Conservation (phyloP, 768 basidiomycete genomes). For the Pilatotrama ljubarskyi region DNA sequence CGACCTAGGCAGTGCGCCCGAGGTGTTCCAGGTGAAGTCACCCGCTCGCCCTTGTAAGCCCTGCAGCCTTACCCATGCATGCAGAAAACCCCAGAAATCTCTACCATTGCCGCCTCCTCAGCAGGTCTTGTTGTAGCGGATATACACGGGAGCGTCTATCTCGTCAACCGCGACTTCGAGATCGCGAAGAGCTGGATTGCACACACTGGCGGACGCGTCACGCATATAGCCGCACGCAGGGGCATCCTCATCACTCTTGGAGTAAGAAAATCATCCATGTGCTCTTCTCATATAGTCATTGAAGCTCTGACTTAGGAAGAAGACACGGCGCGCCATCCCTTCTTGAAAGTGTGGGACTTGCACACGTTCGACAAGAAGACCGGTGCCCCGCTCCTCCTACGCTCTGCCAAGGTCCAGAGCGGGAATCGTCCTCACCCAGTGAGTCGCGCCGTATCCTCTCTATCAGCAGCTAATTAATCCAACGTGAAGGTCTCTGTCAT, state of each 20-base stretch:
- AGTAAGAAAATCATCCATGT: conserved; percentile 45
- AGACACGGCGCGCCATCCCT: conserved; percentile 58
- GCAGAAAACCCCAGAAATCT: conserved; percentile 71
- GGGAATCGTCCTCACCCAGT: conserved; percentile 81
- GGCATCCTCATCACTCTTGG: conserved; percentile 88
- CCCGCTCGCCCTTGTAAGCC: not conserved
- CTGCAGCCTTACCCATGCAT: conserved; percentile 14
- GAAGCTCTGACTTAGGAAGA: conserved; percentile 61
- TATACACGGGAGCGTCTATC: conserved; percentile 80
- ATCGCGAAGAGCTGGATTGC: conserved; percentile 75
- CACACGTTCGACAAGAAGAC: conserved; percentile 66
- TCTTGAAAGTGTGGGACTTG: conserved; percentile 91
- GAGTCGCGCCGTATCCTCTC: conserved; percentile 17
- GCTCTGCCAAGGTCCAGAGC: conserved; percentile 76
- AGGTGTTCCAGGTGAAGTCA: conserved; percentile 69
- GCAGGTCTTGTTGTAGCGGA: conserved; percentile 78
- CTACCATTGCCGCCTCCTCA: conserved; percentile 62
- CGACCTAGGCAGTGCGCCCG: conserved; percentile 72
- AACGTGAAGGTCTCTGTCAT: conserved; percentile 65
- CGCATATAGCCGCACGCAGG: conserved; percentile 81
- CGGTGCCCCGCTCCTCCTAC: conserved; percentile 60
- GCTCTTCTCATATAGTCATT: not conserved
- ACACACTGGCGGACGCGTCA: conserved; percentile 76
- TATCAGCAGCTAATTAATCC: not conserved
- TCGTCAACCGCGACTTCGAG: conserved; percentile 75